Percentiles rank a stretch among this genome's conserved stretches.
These are phyloP conservation scores for Penicillium sp. DNA, from an alignment of 2,329 filamentous ascomycete species.

Conservation along the genomic window DNA sequence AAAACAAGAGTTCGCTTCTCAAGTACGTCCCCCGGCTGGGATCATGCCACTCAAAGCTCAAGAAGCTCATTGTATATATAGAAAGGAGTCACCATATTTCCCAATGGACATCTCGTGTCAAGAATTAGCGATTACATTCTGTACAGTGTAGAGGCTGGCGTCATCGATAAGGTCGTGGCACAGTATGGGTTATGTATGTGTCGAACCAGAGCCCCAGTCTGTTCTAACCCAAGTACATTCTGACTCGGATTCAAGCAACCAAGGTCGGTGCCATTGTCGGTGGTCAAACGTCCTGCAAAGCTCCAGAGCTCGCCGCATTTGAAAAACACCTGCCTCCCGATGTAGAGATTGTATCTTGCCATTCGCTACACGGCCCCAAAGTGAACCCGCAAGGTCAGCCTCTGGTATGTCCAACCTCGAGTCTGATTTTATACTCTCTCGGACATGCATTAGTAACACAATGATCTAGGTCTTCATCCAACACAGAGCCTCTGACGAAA, in stretches of 20 bases:
- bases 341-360: conserved; percentile 90
- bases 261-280: conserved; percentile 94
- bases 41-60: conserved; percentile 28
- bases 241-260: conserved; percentile 62
- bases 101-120: conserved; percentile 93
- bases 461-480: conserved; percentile 69
- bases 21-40: conserved; percentile 63
- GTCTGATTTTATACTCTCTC: conserved; percentile 12
- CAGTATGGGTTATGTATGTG: conserved; percentile 86
- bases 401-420: conserved; percentile 56
- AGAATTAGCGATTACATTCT: conserved; percentile 97
- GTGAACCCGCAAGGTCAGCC: conserved; percentile 88
- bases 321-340: conserved; percentile 82
- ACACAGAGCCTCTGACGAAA: conserved; percentile 77
- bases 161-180: conserved; percentile 82
- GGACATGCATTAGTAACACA: conserved; percentile 14
- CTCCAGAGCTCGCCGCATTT: conserved; percentile 90
- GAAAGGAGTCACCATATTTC: conserved; percentile 82
- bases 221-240: conserved; percentile 13
- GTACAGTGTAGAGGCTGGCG: conserved; percentile 94
- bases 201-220: conserved; percentile 10
- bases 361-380: conserved; percentile 90
- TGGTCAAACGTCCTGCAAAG: conserved; percentile 97
- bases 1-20: conserved; percentile 75
- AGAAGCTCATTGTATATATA: conserved; percentile 54